Percentiles rank a stretch among this genome's conserved stretches.
These are phyloP conservation scores for Marchantia paleacea DNA, from an alignment of 225 moss, liverwort and hornwort genomes.

Conservation along the genomic window DNA sequence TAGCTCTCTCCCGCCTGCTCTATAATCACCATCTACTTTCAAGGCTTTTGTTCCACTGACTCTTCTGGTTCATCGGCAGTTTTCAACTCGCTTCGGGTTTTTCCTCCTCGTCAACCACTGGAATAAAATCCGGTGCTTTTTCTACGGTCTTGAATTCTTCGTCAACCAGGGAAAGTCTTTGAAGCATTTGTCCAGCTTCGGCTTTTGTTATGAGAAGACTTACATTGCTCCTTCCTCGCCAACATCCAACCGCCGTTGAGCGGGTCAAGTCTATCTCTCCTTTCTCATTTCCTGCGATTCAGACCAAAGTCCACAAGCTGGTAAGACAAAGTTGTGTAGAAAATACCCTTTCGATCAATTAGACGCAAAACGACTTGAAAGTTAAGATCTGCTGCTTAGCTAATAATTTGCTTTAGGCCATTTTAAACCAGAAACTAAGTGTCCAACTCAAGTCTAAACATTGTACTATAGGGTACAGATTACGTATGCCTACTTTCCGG, in stretches of 20 bases:
- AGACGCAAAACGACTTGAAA: no score
- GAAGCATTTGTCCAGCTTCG: constrained; percentile 73
- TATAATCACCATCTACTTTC: not conserved
- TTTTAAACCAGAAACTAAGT: no score
- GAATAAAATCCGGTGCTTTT: not conserved
- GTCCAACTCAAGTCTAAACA: no score
- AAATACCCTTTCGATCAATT: not conserved
- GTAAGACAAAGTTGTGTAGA: not conserved
- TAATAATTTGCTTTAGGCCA: no score
- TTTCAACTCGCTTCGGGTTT: not conserved
- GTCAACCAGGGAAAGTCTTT: constrained; percentile 53
- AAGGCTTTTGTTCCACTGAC: not conserved
- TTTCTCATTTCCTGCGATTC: constrained; percentile 38
- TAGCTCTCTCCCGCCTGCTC: no score
- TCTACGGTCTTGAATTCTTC: constrained; percentile 3
- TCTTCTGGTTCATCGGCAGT: not conserved
- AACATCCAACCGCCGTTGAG: constrained; percentile 69
- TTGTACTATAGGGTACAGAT: no score
- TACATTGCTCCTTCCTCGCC: constrained; percentile 75
- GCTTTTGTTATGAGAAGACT: constrained; percentile 75
- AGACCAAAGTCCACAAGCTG: not conserved
- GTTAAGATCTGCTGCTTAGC: not conserved
- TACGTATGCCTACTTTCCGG: constrained; percentile 43
- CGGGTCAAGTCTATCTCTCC: constrained; percentile 50
- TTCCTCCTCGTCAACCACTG: not conserved